Evolutionary conservation across 1,284 basidiomycete genomes (phyloP).

Genomic region (Ceraceosorus bombacis): DNA sequence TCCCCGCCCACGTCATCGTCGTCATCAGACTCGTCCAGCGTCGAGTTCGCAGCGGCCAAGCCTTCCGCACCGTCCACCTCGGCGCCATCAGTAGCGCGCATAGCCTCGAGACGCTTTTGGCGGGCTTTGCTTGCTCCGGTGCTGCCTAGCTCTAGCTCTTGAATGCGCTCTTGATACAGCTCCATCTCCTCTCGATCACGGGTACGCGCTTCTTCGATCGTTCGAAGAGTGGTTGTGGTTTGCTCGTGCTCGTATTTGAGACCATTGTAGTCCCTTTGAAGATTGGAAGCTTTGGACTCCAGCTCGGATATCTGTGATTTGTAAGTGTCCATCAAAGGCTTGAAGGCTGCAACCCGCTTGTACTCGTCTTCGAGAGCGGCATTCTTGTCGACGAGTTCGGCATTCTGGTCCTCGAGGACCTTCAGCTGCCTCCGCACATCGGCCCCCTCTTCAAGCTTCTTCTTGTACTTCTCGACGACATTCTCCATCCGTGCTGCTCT

Average conservation of each 20-base stretch:
- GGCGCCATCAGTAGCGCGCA: constrained; percentile 7
- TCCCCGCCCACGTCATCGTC: constrained; percentile 65
- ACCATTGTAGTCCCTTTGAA: constrained; percentile 56
- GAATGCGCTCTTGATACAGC: constrained; percentile 81
- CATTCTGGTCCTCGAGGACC: constrained; percentile 81
- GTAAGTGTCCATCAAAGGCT: constrained; percentile 84
- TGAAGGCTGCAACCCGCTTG: constrained; percentile 74
- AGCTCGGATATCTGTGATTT: constrained; percentile 76
- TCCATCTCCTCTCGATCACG: constrained; percentile 78
- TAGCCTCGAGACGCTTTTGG: constrained; percentile 5
- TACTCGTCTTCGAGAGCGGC: constrained; percentile 83
- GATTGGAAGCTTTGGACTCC: constrained; percentile 62
- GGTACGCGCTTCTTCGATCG: constrained; percentile 61
- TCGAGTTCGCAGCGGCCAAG: constrained; percentile 21
- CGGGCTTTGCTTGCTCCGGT: constrained; percentile 50
- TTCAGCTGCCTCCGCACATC: constrained; percentile 78
- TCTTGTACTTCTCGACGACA: constrained; percentile 97
- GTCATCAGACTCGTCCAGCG: constrained; percentile 17
- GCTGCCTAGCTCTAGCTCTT: constrained; percentile 66
- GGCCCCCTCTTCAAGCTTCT: constrained; percentile 88
- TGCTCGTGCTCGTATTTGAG: constrained; percentile 36
- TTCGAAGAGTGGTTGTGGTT: constrained; percentile 23
- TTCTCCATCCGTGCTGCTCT: constrained; percentile 87
- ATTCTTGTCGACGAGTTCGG: constrained; percentile 81
- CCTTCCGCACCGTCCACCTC: constrained; percentile 34